A percentile compares a stretch with the other conserved stretches of the same genome.
These are phyloP conservation scores for Nannizzia gypsea DNA, from an alignment of 2,329 filamentous ascomycete species.

Conservation along the genomic window DNA sequence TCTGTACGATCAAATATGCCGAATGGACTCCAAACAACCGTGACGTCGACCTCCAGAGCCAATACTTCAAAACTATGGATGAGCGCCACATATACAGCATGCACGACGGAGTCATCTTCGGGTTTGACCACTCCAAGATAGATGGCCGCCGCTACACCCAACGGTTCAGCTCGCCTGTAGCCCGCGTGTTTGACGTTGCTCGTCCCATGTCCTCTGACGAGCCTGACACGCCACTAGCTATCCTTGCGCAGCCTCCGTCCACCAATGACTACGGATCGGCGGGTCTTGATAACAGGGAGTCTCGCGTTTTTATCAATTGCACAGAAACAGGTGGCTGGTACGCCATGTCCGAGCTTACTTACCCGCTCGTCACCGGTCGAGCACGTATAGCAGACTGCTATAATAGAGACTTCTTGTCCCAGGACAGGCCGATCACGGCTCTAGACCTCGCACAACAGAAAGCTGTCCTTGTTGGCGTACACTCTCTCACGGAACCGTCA, in stretches of 20 bases:
- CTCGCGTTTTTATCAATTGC: constrained; percentile 72
- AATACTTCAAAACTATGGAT: constrained; percentile 71
- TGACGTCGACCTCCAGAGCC: constrained; percentile 72
- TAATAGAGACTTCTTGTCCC: constrained; percentile 37
- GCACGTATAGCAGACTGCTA: constrained; percentile 48
- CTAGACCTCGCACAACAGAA: constrained; percentile 39
- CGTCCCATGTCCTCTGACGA: constrained; percentile 58
- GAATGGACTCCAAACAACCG: constrained; percentile 92
- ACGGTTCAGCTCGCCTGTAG: constrained; percentile 64
- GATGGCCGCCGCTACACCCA: constrained; percentile 52
- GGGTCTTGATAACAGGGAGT: constrained; percentile 41
- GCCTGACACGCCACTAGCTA: constrained; percentile 62
- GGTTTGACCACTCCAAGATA: constrained; percentile 55
- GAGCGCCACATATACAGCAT: constrained; percentile 79
- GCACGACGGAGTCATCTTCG: constrained; percentile 73
- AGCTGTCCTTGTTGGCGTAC: constrained; percentile 58
- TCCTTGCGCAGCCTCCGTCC: constrained; percentile 70
- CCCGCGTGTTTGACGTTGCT: constrained; percentile 78
- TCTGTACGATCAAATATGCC: constrained; percentile 83
- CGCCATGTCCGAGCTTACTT: constrained; percentile 74
- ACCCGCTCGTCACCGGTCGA: constrained; percentile 70
- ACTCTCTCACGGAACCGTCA: constrained; percentile 46
- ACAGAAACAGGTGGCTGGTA: constrained; percentile 87
- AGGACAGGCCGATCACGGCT: constrained; percentile 29
- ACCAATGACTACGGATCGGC: constrained; percentile 21